Base-by-base conservation (phyloP, 257 asterid species). In the Solanum medicagineum region DNA sequence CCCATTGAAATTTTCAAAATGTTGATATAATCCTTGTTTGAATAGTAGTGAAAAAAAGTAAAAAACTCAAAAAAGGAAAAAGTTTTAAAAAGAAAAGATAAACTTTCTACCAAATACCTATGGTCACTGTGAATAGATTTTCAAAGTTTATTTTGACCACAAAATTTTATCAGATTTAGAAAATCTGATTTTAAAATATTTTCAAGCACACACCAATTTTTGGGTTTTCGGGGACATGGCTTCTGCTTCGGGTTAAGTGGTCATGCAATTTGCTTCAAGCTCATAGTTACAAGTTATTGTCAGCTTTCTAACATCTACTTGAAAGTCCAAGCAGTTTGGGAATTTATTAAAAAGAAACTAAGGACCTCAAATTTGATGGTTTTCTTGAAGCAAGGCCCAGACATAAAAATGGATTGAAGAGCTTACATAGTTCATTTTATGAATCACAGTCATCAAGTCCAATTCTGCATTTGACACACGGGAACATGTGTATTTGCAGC, bases 401-500 rank as follows among this genome's bases (percentile, higher is more conserved):
- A 19, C 77, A 77, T 15, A 49, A 77, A 22, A 77, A 17, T 22
- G 44, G 60, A 74, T 57, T 68, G 86, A 87, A 83, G 79, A 84
- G n/a, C n/a, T n/a, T n/a, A n/a, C n/a, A n/a, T n/a, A n/a, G n/a
- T n/a, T n/a, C n/a, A n/a, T n/a, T n/a, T n/a, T n/a, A n/a, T n/a
- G n/a, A n/a, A n/a, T n/a, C n/a, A n/a, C n/a, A n/a, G n/a, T n/a
- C n/a, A n/a, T n/a, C n/a, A n/a, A n/a, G n/a, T n/a, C n/a, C n/a
- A n/a, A n/a, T n/a, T n/a, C n/a, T n/a, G n/a, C n/a, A n/a, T n/a
- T n/a, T n/a, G n/a, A n/a, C n/a, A n/a, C n/a, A n/a, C n/a, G n/a
- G n/a, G n/a, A n/a, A n/a, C n/a, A 91, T 93, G 86, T 80, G 99
- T 90, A 87, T 94, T 92, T 66, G 95, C 96, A 74, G 99, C 89